phyloP scores from a whole-genome alignment of 257 asterid species.

The Cinchona pubescens region DNA sequence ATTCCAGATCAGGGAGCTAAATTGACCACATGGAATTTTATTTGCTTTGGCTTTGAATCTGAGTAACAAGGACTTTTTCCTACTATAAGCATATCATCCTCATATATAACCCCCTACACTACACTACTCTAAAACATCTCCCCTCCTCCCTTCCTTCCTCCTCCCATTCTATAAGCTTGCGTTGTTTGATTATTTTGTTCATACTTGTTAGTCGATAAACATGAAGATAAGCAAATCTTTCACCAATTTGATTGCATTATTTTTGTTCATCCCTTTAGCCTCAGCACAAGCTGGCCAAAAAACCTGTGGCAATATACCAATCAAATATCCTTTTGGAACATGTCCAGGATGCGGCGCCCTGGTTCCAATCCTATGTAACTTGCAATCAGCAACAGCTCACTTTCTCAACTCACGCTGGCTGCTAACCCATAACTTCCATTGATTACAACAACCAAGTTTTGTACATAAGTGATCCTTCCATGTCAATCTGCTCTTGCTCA shows the following conservation, averaged over 20 bases:
- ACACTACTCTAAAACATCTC: too few relatives aligned
- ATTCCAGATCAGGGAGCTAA: too few relatives aligned
- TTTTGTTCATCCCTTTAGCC: constrained; percentile 35
- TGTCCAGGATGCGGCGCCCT: constrained; percentile 82
- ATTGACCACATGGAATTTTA: too few relatives aligned
- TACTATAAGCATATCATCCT: background rate
- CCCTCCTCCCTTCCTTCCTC: background rate
- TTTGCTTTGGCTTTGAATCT: too few relatives aligned
- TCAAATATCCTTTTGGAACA: constrained; percentile 71
- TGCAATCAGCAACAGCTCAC: constrained; percentile 58
- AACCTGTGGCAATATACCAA: constrained; percentile 54
- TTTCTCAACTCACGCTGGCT: constrained; percentile 62
- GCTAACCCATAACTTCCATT: constrained; percentile 67
- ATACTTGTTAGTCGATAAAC: background rate
- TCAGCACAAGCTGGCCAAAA: constrained; percentile 58
- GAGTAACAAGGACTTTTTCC: background rate
- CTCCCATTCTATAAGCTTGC: background rate
- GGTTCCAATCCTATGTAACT: constrained; percentile 57
- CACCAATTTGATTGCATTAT: background rate
- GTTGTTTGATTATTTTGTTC: background rate
- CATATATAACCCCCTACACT: background rate
- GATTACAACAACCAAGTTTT: constrained; percentile 59
- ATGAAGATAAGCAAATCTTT: constrained; percentile 12
- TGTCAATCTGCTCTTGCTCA: constrained; percentile 76
- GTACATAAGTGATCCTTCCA: constrained; percentile 64